Base-by-base conservation (phyloP, 2,329 filamentous ascomycete genomes). In the Periglandula ipomoeae region DNA sequence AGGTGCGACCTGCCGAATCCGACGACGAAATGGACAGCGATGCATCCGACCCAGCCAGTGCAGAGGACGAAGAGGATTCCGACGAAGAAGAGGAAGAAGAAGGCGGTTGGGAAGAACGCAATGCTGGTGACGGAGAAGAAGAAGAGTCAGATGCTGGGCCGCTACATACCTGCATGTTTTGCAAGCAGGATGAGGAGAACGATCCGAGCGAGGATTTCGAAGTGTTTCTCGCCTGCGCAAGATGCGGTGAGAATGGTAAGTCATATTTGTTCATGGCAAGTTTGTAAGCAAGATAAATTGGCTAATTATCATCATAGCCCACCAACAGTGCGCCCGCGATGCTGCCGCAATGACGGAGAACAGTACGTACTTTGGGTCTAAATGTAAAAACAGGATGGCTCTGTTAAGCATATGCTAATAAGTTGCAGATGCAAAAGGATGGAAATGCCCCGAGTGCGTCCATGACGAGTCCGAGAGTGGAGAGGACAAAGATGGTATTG, bases 261-360 rank as follows among this genome's bases (percentile, higher is more conserved):
- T 79, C 47, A 43, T 53, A 48, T 46, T 19, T 24, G 26, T 34
- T 54, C 52, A 51, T 49, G 52, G 54, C 47, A 37, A 56, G 60
- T 37, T 5, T 8, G 53, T 59, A n/a, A 11, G 17, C 2, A 19
- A 15, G 6, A 4, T 10, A n/a, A 2, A 13, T 41, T 54, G 55
- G 58, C 69, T 75, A 59, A 77, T 62, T 54, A 67, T 60, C 71
- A 63, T 71, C 26, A 24, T 23, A 95, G 91, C 89, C 61, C 91
- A 97, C 72, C 83, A 85, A 65, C 85, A 93, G 76, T 96, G 91
- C 69, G 90, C 89, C 50, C 82, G 85, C 61, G 79, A 85, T 63
- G 79, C 81, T 69, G 65, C 58, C 17, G 63, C 65, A 11, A 59
- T 68, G 59, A 66, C 56, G 22, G 59, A 61, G 43, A 66, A 66